phyloP scores from a whole-genome alignment of 2,329 filamentous ascomycete species.

The Aspergillus sp. region DNA sequence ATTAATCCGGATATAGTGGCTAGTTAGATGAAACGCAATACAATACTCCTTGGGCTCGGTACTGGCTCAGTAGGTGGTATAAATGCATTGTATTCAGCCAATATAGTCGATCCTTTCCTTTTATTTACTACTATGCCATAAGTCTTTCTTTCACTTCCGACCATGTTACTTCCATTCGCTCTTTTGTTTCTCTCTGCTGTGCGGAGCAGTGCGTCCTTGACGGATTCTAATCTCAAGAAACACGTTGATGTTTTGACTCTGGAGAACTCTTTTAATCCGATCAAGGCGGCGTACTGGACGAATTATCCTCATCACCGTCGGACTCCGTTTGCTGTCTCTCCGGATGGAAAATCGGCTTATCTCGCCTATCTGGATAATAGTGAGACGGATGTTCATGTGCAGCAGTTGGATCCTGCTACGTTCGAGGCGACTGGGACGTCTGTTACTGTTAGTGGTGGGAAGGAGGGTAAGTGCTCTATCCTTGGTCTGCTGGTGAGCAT shows the following conservation, averaged over 20 bases:
- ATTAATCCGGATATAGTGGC: too few relatives aligned
- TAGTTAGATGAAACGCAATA: too few relatives aligned
- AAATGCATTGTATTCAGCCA: too few relatives aligned
- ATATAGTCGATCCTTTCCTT: too few relatives aligned
- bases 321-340: slow-evolving; percentile 57
- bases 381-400: slow-evolving; percentile 51
- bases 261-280: slow-evolving; percentile 48
- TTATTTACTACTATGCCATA: too few relatives aligned
- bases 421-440: slow-evolving; percentile 49
- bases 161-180: slow-evolving; percentile 18
- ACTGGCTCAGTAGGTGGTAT: too few relatives aligned
- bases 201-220: slow-evolving; percentile 17
- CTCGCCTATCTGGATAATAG: slow-evolving; percentile 55
- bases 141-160: background rate
- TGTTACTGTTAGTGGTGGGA: slow-evolving; percentile 48
- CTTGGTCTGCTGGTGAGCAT: background rate
- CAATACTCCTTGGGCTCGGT: too few relatives aligned
- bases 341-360: slow-evolving; percentile 53
- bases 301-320: slow-evolving; percentile 53
- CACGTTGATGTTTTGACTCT: slow-evolving; percentile 42
- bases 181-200: slow-evolving; percentile 19
- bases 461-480: slow-evolving; percentile 38
- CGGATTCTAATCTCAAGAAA: slow-evolving; percentile 28
- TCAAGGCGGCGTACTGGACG: slow-evolving; percentile 57
- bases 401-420: slow-evolving; percentile 49